Percentiles rank a stretch among this genome's conserved stretches.
Conservation (phyloP, 2,329 filamentous ascomycete species). For the Paecilomyces sp. region DNA sequence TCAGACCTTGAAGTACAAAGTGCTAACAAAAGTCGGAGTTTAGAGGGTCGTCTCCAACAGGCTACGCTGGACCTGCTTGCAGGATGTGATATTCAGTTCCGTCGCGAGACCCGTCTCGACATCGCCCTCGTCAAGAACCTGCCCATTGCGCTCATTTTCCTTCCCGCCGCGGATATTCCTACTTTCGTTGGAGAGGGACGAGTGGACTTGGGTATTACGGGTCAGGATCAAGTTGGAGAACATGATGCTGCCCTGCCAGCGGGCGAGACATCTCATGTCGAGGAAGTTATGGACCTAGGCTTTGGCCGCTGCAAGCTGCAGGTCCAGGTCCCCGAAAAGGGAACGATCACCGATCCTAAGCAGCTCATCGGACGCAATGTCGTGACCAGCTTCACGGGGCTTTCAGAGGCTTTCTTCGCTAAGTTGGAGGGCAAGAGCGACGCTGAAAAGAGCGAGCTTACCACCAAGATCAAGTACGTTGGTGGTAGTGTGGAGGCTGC, state of each 20-base stretch:
- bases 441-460: conserved; percentile 47
- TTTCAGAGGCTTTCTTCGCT: conserved; percentile 78
- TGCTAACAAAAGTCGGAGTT: not conserved
- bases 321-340: conserved; percentile 92
- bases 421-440: conserved; percentile 54
- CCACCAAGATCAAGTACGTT: conserved; percentile 86
- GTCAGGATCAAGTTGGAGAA: conserved; percentile 85
- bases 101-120: conserved; percentile 87
- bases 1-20: not conserved
- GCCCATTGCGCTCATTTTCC: conserved; percentile 90
- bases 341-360: conserved; percentile 59
- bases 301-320: conserved; percentile 91
- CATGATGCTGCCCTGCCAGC: conserved; percentile 57
- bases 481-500: conserved; percentile 96
- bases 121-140: conserved; percentile 98
- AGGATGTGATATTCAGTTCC: conserved; percentile 94
- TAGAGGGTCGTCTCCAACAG: conserved; percentile 89
- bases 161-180: conserved; percentile 93
- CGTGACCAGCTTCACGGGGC: conserved; percentile 86
- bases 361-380: conserved; percentile 89
- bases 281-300: conserved; percentile 81
- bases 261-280: conserved; percentile 53
- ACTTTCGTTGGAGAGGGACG: conserved; percentile 94
- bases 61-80: conserved; percentile 82
- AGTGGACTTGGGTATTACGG: conserved; percentile 91